phyloP scores from a whole-genome alignment of 208 protist genomes.

The Acanthamoeba polyphaga region DNA sequence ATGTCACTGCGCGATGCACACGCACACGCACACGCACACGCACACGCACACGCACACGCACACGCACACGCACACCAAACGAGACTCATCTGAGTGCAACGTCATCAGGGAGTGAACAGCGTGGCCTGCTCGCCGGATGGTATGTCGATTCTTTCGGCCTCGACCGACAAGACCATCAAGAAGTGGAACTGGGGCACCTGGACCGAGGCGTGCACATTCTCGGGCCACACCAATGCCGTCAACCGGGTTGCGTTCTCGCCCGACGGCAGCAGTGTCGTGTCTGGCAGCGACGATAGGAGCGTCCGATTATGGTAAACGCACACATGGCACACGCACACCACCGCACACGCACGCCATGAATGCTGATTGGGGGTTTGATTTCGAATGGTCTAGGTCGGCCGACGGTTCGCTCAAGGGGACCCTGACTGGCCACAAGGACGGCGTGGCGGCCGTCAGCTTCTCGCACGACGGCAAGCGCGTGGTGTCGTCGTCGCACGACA shows the following conservation, averaged over 20 bases:
- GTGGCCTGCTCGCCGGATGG: slow-evolving; percentile 50
- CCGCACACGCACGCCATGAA: slow-evolving; percentile 3
- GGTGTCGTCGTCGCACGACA: slow-evolving; percentile 58
- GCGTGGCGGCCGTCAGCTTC: slow-evolving; percentile 21
- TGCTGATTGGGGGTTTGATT: not conserved
- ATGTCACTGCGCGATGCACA: slow-evolving; percentile 6
- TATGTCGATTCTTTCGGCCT: slow-evolving; percentile 66
- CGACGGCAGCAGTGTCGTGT: slow-evolving; percentile 59
- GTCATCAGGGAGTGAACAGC: not conserved
- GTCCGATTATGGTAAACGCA: slow-evolving; percentile 81
- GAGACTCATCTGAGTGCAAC: too few relatives aligned
- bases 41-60: slow-evolving; percentile 29
- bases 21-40: slow-evolving; percentile 37
- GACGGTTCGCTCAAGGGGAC: slow-evolving; percentile 19
- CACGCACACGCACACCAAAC: not conserved
- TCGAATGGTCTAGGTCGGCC: not conserved
- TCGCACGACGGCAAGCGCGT: slow-evolving; percentile 1
- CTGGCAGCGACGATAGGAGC: slow-evolving; percentile 52
- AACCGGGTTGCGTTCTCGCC: slow-evolving; percentile 44
- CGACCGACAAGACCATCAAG: slow-evolving; percentile 62
- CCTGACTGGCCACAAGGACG: slow-evolving; percentile 77
- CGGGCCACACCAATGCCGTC: slow-evolving; percentile 77
- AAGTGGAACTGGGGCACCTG: slow-evolving; percentile 78
- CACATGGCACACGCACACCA: not conserved
- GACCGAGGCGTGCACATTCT: slow-evolving; percentile 56